Conservation (phyloP, 345 rosid species). For the Euclidium syriacum region DNA sequence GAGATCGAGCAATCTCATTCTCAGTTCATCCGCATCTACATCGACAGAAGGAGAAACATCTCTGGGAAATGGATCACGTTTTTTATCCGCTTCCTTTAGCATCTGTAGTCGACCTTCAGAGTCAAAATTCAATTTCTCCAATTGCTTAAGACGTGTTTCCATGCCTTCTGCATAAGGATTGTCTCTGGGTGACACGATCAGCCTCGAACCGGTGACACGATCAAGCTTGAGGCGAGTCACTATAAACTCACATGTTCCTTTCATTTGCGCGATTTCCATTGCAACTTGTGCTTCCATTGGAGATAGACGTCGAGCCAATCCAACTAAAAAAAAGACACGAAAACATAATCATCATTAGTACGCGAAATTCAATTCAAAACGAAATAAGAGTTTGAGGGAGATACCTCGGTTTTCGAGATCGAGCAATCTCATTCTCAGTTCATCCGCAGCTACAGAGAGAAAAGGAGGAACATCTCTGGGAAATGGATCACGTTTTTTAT, state of each 20-base stretch:
- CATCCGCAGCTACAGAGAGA: conserved; percentile 56
- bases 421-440: conserved; percentile 44
- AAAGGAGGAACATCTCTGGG: conserved; percentile 55
- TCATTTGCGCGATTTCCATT: conserved; percentile 66
- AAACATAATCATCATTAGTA: neutral
- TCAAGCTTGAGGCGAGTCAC: conserved; percentile 31
- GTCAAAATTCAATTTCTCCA: too few species aligned
- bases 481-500: conserved; percentile 46
- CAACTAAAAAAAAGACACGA: conserved; percentile 69
- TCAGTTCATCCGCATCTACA: conserved; percentile 54
- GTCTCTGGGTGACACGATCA: too few species aligned
- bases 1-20: conserved; percentile 50
- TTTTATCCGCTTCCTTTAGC: conserved; percentile 64
- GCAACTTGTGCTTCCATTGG: conserved; percentile 78
- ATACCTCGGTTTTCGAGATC: conserved; percentile 86
- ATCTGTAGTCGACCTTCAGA: conserved; percentile 64
- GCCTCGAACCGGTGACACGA: conserved; percentile 22
- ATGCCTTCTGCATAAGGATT: too few species aligned
- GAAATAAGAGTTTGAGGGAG: too few species aligned
- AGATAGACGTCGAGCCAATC: conserved; percentile 60
- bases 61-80: conserved; percentile 44
- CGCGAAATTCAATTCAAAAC: neutral
- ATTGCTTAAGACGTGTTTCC: too few species aligned
- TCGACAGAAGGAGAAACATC: conserved; percentile 59
- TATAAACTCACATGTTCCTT: conserved; percentile 55